A percentile compares a stretch with the other conserved stretches of the same genome.
These are phyloP conservation scores for Mycotypha africana DNA, from an alignment of 371 early-diverging fungal species.

Conservation along the genomic window DNA sequence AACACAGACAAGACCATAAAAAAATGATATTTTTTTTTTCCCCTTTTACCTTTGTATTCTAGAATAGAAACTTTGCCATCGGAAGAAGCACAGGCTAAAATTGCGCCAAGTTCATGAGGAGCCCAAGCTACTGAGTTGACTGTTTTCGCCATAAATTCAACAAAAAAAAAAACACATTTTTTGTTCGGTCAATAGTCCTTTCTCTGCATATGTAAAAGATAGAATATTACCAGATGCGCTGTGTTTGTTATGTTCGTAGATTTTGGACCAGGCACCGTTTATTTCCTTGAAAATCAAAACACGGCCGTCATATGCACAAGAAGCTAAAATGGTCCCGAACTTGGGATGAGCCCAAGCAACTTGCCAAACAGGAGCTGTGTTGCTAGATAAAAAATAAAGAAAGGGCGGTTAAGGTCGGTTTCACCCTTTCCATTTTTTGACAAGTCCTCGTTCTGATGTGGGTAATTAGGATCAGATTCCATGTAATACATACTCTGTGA, in stretches of 20 bases:
- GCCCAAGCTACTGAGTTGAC: constrained; percentile 97
- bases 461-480: too few species aligned
- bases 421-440: background rate
- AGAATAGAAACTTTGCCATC: constrained; percentile 92
- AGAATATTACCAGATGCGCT: constrained; percentile 71
- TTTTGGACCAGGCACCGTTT: constrained; percentile 78
- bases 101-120: constrained; percentile 94
- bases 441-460: too few species aligned
- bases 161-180: too few species aligned
- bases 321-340: constrained; percentile 92
- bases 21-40: background rate
- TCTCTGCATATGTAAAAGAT: background rate
- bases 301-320: constrained; percentile 93
- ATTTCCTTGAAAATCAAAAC: constrained; percentile 95
- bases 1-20: background rate
- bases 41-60: constrained; percentile 74
- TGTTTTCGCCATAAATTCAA: constrained; percentile 15
- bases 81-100: constrained; percentile 93
- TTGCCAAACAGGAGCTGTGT: constrained; percentile 99
- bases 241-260: constrained; percentile 88
- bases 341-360: constrained; percentile 99
- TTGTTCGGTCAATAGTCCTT: background rate
- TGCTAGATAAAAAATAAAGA: constrained; percentile 42
- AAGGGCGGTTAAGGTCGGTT: background rate
- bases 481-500: constrained; percentile 11